These are phyloP conservation scores for Mitragyna speciosa DNA, from an alignment of 257 asterid genomes.

Conservation along the genomic window DNA sequence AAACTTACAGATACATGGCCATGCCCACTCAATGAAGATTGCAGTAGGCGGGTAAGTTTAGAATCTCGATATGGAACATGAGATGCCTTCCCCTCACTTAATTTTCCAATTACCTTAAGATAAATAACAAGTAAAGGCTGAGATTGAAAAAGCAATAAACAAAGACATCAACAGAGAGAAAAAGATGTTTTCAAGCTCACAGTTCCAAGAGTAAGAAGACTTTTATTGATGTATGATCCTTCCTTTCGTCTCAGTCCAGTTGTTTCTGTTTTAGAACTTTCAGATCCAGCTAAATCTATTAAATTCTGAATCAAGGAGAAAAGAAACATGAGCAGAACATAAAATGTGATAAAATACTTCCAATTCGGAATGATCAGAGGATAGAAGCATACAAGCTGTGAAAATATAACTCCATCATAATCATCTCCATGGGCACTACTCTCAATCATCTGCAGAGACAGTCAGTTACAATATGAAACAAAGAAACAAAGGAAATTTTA, in stretches of 20 bases:
- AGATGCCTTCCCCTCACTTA: conserved; percentile 94
- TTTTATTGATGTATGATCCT: conserved; percentile 95
- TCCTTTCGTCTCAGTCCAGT: conserved; percentile 94
- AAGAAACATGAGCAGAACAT: conserved; percentile 14
- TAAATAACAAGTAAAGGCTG: conserved; percentile 13
- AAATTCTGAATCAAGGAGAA: conserved; percentile 58
- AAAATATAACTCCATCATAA: conserved; percentile 93
- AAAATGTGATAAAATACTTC: conserved; percentile 8
- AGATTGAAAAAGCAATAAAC: conserved; percentile 15
- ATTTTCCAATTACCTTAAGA: conserved; percentile 90
- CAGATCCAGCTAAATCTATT: conserved; percentile 97
- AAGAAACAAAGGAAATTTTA: not conserved
- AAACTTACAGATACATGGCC: conserved; percentile 96
- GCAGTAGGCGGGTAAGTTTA: conserved; percentile 91
- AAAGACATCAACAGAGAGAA: not conserved
- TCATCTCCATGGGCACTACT: conserved; percentile 96
- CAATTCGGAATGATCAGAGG: conserved; percentile 18
- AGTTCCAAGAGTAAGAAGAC: conserved; percentile 98
- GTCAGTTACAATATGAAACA: not conserved
- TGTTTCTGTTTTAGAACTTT: conserved; percentile 98
- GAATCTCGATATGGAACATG: conserved; percentile 99
- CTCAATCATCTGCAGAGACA: conserved; percentile 76
- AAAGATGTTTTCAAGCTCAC: conserved; percentile 43
- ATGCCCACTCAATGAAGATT: conserved; percentile 96
- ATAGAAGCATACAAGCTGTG: conserved; percentile 74